Evolutionary conservation across 179 eudicot species (phyloP).

Genomic region (Gypsophila paniculata): DNA sequence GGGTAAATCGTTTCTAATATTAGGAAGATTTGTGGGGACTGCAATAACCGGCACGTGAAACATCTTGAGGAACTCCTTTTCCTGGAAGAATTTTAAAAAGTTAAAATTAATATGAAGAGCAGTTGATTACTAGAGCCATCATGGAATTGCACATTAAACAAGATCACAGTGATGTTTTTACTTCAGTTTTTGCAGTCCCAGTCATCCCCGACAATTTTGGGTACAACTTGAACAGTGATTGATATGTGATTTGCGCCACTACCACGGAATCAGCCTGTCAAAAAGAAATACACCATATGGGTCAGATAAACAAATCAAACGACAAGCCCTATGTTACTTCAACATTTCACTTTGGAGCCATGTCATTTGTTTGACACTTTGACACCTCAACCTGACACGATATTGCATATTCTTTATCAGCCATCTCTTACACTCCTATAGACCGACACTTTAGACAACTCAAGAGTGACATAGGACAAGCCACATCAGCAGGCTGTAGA

Average conservation of each 20-base stretch:
- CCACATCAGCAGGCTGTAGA: not conserved
- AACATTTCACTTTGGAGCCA: too few species aligned
- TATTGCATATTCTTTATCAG: too few species aligned
- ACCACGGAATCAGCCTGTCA: constrained; percentile 90
- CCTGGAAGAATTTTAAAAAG: constrained; percentile 42
- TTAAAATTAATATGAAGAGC: constrained; percentile 21
- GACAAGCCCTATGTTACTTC: not conserved
- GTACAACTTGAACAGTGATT: constrained; percentile 88
- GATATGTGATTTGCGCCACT: constrained; percentile 98
- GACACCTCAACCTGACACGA: too few species aligned
- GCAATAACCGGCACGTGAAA: constrained; percentile 90
- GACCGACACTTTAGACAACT: too few species aligned
- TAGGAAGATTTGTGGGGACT: constrained; percentile 93
- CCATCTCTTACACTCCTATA: too few species aligned
- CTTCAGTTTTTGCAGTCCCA: constrained; percentile 99
- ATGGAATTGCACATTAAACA: not conserved
- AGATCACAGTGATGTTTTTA: constrained; percentile 26
- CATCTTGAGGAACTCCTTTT: constrained; percentile 96
- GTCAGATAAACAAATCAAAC: constrained; percentile 10
- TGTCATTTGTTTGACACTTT: too few species aligned
- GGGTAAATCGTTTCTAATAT: constrained; percentile 84
- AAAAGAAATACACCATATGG: constrained; percentile 12
- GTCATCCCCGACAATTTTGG: constrained; percentile 99
- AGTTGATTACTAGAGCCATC: not conserved
- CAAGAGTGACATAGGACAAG: not conserved